A percentile compares a stretch with the other conserved stretches of the same genome.
These are phyloP conservation scores for Pseudogymnoascus sp. DNA, from an alignment of 2,329 filamentous ascomycete genomes.

Conservation along the genomic window DNA sequence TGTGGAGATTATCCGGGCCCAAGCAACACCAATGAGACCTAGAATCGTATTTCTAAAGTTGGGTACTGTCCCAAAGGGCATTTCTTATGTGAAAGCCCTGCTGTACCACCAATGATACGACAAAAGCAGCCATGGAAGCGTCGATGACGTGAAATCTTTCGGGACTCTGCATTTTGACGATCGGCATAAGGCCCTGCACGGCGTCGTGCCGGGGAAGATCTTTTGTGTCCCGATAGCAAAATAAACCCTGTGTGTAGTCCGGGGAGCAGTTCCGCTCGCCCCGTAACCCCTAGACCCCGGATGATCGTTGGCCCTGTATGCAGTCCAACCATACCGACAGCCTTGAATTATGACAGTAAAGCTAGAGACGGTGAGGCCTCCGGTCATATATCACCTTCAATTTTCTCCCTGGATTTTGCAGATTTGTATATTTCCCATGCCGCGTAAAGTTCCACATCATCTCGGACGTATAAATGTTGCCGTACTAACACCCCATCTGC, in stretches of 20 bases:
- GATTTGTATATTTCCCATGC: background rate
- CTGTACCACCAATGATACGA: background rate
- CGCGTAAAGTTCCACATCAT: background rate
- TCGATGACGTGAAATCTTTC: constrained; percentile 1
- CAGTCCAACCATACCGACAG: constrained; percentile 4
- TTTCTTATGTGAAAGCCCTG: background rate
- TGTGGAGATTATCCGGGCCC: background rate
- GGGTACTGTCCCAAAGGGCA: background rate
- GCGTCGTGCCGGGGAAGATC: background rate
- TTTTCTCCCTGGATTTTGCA: background rate
- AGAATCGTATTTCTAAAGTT: background rate
- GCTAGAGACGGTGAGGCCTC: background rate
- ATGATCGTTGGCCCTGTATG: constrained; percentile 5
- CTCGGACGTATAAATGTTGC: background rate
- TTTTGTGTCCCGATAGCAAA: background rate
- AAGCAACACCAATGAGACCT: background rate
- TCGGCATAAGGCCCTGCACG: background rate
- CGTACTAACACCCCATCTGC: background rate
- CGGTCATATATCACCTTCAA: constrained; percentile 1
- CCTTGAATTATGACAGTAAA: background rate
- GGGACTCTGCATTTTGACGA: background rate
- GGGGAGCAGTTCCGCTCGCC: background rate
- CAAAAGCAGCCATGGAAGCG: background rate
- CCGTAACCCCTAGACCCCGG: background rate
- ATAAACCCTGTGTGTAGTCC: background rate